Percentiles rank a stretch among this genome's conserved stretches.
Evolutionary conservation across 1,139 yeast genomes (phyloP).

Genomic region (Candida sp.): DNA sequence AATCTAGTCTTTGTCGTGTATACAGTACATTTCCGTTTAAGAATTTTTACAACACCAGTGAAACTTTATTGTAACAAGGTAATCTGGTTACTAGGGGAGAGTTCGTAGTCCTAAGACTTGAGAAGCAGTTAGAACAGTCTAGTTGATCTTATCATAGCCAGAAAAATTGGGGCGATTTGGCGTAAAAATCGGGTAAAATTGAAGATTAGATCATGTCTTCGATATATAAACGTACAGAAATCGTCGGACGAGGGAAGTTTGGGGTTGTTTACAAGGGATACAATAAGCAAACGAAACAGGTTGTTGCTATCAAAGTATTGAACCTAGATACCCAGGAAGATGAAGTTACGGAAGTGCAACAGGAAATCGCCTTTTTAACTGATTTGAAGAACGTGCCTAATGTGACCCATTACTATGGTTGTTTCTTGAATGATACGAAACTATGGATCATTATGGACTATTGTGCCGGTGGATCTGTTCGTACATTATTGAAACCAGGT

Average conservation of each 20-base stretch:
- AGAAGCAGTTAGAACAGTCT: background rate
- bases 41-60: background rate
- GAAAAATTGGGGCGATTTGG: background rate
- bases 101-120: background rate
- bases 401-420: slow-evolving; percentile 90
- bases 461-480: slow-evolving; percentile 94
- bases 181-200: background rate
- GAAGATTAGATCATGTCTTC: slow-evolving; percentile 5
- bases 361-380: slow-evolving; percentile 83
- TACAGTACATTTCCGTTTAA: background rate
- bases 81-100: background rate
- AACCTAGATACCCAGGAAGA: slow-evolving; percentile 92
- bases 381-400: slow-evolving; percentile 84
- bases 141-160: background rate
- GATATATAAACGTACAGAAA: slow-evolving; percentile 75
- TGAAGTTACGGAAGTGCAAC: slow-evolving; percentile 93
- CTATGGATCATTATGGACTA: slow-evolving; percentile 98
- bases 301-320: slow-evolving; percentile 90
- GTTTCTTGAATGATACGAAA: slow-evolving; percentile 80
- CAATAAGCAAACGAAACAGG: slow-evolving; percentile 60
- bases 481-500: slow-evolving; percentile 87
- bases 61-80: background rate
- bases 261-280: slow-evolving; percentile 93
- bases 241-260: slow-evolving; percentile 94
- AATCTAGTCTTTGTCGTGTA: background rate